These are phyloP conservation scores for Apiotrichum akiyoshidainum DNA, from an alignment of 1,284 basidiomycete genomes.

Conservation along the genomic window DNA sequence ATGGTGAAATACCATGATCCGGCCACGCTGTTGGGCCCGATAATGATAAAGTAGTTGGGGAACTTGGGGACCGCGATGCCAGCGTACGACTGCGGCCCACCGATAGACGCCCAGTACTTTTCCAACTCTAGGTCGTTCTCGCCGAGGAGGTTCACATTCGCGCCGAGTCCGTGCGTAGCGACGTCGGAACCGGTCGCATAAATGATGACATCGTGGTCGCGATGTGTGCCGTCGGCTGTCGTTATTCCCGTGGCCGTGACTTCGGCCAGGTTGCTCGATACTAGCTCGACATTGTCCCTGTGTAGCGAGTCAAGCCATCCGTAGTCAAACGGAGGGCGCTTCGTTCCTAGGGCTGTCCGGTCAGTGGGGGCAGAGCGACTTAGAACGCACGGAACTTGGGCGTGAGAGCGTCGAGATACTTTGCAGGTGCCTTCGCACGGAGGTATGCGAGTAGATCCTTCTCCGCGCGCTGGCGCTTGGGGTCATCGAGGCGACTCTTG, in stretches of 20 bases:
- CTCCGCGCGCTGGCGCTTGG: not conserved
- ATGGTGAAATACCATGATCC: constrained; percentile 28
- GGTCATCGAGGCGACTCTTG: not conserved
- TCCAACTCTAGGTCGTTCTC: constrained; percentile 26
- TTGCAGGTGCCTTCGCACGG: constrained; percentile 8
- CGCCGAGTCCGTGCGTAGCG: constrained; percentile 28
- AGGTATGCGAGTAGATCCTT: constrained; percentile 9
- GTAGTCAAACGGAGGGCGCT: constrained; percentile 13
- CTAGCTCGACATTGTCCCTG: constrained; percentile 15
- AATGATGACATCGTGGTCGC: constrained; percentile 19
- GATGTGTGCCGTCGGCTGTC: constrained; percentile 20
- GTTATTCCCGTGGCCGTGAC: constrained; percentile 6
- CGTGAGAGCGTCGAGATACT: constrained; percentile 12
- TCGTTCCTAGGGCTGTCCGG: constrained; percentile 9
- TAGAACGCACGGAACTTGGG: constrained; percentile 12
- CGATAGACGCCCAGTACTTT: constrained; percentile 23
- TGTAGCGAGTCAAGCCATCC: constrained; percentile 17
- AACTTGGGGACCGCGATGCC: constrained; percentile 30
- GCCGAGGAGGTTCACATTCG: constrained; percentile 29
- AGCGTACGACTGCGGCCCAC: constrained; percentile 30
- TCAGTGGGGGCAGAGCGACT: not conserved
- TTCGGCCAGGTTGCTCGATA: not conserved
- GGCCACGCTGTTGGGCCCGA: constrained; percentile 27
- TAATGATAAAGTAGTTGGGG: constrained; percentile 28
- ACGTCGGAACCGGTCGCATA: constrained; percentile 32